Base-by-base conservation (phyloP, 345 rosid genomes). In the Garcia nutans region DNA sequence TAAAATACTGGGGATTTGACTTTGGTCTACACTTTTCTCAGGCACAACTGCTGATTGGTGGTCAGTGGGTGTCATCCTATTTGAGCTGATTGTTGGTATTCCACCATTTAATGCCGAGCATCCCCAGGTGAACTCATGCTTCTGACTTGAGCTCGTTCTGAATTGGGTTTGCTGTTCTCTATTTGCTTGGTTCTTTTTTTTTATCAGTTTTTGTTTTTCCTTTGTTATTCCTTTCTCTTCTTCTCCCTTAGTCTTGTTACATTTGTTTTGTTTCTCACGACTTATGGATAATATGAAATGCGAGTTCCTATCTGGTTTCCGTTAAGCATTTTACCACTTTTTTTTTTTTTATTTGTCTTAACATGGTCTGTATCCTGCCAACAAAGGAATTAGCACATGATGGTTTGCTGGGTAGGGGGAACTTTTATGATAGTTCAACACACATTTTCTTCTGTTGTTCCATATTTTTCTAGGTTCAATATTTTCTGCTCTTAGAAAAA, bases 21-120 rank as follows among this genome's bases (percentile, higher is more conserved):
- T 55, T 8, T 52, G 45, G 69, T 57, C 7, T 57, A 19, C 74
- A 75, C 79, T 71, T 78, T 45, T 6, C 50, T 80, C 94, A 96
- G 99, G 93, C 80, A 88, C 92, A 83, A 90, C 96, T 73, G 99
- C 99, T 7, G 99, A 96, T 90, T 96, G 99, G 99, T 96, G 99
- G 99, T 96, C 99, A 66, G 98, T 96, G 74, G 99, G 98, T 55
- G 85, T 96, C 85, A 86, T 96, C 86, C 84, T 93, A 68, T 96
- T 92, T 83, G 99, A 96, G 74, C 74, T 93, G 83, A 89, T 96
- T 76, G 97, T 96, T 71, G 99, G 99, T 74, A 93, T 93, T 82
- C 99, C 99, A 68, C 99, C 99, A 59, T 96, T 96, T 78, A 96
- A 92, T 82, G 99, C 99, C 1, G 99, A 96, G 83, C 91, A 90